Percentiles rank a stretch among this genome's conserved stretches.
Evolutionary conservation across 495 filamentous ascomycete species (phyloP).

Genomic region (Lophiotrema nucula): DNA sequence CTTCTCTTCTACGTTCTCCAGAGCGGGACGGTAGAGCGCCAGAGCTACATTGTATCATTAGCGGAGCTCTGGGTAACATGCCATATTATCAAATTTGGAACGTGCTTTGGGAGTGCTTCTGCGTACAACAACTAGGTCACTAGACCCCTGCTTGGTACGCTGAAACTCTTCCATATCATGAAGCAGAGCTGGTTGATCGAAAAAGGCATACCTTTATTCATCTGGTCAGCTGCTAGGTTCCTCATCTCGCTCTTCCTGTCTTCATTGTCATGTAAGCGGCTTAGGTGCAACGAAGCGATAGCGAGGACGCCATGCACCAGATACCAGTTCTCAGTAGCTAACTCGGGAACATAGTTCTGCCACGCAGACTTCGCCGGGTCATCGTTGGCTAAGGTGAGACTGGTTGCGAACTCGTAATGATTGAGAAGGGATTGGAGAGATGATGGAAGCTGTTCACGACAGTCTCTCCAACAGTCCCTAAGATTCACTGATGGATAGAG

Average conservation of each 20-base stretch:
- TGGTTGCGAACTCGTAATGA: conserved; percentile 24
- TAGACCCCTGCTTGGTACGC: too few relatives aligned
- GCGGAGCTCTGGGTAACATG: too few relatives aligned
- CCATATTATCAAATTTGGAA: too few relatives aligned
- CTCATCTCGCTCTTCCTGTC: conserved; percentile 4
- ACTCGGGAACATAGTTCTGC: conserved; percentile 20
- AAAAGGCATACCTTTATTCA: too few relatives aligned
- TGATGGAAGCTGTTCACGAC: not conserved
- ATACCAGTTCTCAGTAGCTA: conserved; percentile 21
- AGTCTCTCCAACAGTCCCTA: conserved; percentile 17
- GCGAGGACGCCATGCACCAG: conserved; percentile 27
- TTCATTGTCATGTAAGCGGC: conserved; percentile 8
- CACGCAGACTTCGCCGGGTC: conserved; percentile 21
- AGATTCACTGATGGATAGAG: too few relatives aligned
- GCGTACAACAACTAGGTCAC: too few relatives aligned
- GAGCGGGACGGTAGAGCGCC: conserved; percentile 3
- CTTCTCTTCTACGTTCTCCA: conserved; percentile 14
- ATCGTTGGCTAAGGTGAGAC: conserved; percentile 17
- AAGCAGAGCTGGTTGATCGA: too few relatives aligned
- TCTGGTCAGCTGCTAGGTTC: conserved; percentile 17
- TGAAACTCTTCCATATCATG: too few relatives aligned
- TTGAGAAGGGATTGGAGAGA: conserved; percentile 6
- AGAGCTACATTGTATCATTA: too few relatives aligned
- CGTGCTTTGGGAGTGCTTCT: too few relatives aligned
- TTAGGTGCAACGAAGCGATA: conserved; percentile 27